Evolutionary conservation across 2,329 filamentous ascomycete genomes (phyloP).

Genomic region (Cladosporium sp.): DNA sequence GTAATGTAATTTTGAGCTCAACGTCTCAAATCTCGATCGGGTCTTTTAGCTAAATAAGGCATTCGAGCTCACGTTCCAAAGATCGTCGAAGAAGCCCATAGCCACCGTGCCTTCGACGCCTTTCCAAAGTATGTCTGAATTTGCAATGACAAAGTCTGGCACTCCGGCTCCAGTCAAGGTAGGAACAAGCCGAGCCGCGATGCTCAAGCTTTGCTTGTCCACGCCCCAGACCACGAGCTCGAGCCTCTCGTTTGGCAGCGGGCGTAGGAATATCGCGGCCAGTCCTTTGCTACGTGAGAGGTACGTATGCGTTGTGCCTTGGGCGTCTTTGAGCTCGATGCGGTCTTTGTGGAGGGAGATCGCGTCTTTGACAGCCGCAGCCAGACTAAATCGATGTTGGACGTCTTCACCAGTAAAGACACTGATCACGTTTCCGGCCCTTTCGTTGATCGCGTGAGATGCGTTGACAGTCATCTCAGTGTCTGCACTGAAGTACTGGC

Average conservation of each 20-base stretch:
- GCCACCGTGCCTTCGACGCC: conserved; percentile 48
- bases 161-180: conserved; percentile 52
- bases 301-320: background rate
- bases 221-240: conserved; percentile 53
- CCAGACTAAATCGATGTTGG: background rate
- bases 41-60: background rate
- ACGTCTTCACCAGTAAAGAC: conserved; percentile 25
- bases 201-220: conserved; percentile 41
- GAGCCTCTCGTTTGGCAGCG: conserved; percentile 41
- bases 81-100: conserved; percentile 50
- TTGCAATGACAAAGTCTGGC: conserved; percentile 51
- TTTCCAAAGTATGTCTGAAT: conserved; percentile 42
- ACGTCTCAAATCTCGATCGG: background rate
- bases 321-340: conserved; percentile 17
- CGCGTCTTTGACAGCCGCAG: conserved; percentile 22
- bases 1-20: too few relatives aligned
- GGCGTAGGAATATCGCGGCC: conserved; percentile 48
- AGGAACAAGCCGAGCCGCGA: conserved; percentile 49
- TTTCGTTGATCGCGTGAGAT: background rate
- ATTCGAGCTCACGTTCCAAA: conserved; percentile 34
- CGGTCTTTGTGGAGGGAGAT: conserved; percentile 28
- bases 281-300: conserved; percentile 27
- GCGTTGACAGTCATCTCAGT: conserved; percentile 32
- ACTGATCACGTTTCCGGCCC: conserved; percentile 42
- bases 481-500: conserved; percentile 54